Conservation (phyloP, 306 rosid species). For the Benincasa hispida region DNA sequence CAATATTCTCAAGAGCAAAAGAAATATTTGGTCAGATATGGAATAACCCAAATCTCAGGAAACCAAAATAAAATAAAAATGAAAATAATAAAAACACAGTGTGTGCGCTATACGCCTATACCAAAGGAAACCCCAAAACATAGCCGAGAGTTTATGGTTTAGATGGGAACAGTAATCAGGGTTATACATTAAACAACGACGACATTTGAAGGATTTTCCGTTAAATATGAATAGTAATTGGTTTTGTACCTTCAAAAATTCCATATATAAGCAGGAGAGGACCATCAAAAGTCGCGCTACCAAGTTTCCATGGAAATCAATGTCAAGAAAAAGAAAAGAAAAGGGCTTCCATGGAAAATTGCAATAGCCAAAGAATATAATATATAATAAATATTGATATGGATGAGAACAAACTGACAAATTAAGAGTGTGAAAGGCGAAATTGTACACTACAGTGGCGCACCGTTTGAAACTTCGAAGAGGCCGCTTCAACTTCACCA, state of each 20-base stretch:
- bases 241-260: conserved; percentile 3
- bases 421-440: background rate
- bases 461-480: background rate
- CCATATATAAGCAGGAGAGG: background rate
- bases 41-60: conserved; percentile 4
- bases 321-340: background rate
- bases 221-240: conserved; percentile 3
- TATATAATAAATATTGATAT: background rate
- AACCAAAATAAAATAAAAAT: background rate
- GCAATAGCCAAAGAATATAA: background rate
- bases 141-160: background rate
- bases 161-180: background rate
- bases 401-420: conserved; percentile 5
- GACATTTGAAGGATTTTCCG: background rate
- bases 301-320: conserved; percentile 1
- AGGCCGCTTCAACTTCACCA: background rate
- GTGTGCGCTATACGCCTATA: background rate
- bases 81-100: background rate
- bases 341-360: background rate
- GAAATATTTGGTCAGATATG: background rate
- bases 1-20: background rate
- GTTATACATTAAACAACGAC: background rate
- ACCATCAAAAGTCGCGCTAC: conserved; percentile 6
- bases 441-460: background rate
- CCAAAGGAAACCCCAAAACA: background rate